Conservation (phyloP, 805 yeast genomes). For the Ogataea allantospora region DNA sequence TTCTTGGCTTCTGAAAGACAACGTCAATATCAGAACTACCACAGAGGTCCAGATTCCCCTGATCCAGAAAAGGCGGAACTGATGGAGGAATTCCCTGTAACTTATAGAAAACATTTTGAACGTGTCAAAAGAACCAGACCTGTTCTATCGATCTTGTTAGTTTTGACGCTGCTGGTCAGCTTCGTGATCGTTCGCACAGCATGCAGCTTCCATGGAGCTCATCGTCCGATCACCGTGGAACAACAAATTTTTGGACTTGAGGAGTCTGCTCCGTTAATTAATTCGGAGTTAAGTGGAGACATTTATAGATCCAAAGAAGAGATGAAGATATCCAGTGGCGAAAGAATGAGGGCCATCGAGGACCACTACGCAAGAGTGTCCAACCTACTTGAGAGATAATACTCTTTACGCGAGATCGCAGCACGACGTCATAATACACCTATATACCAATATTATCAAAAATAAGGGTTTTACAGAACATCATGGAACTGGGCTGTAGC, state of each 20-base stretch:
- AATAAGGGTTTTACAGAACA: too few species aligned
- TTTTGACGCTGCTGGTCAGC: slow-evolving; percentile 9
- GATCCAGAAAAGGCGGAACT: slow-evolving; percentile 11
- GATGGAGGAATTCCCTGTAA: background rate
- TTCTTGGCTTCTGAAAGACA: slow-evolving; percentile 16
- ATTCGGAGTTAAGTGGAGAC: background rate
- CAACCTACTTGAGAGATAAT: too few species aligned
- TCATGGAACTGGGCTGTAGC: too few species aligned
- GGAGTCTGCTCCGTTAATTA: slow-evolving; percentile 3
- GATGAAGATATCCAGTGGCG: slow-evolving; percentile 2
- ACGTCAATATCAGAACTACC: slow-evolving; percentile 13
- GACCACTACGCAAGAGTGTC: slow-evolving; percentile 15
- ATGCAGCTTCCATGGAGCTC: slow-evolving; percentile 5
- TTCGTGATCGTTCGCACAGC: slow-evolving; percentile 9
- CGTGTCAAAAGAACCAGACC: slow-evolving; percentile 7
- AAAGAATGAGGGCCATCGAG: slow-evolving; percentile 11
- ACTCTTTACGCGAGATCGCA: too few species aligned
- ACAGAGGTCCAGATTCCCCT: slow-evolving; percentile 8
- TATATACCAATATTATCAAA: too few species aligned
- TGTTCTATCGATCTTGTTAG: slow-evolving; percentile 6
- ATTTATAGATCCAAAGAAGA: background rate
- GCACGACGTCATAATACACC: too few species aligned
- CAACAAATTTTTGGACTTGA: background rate
- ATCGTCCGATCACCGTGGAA: too few species aligned
- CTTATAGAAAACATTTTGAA: background rate